Evolutionary conservation across 2,329 filamentous ascomycete species (phyloP), one percentile per base, ranked within the genome.

Genomic region (Xylariaceae sp.): DNA sequence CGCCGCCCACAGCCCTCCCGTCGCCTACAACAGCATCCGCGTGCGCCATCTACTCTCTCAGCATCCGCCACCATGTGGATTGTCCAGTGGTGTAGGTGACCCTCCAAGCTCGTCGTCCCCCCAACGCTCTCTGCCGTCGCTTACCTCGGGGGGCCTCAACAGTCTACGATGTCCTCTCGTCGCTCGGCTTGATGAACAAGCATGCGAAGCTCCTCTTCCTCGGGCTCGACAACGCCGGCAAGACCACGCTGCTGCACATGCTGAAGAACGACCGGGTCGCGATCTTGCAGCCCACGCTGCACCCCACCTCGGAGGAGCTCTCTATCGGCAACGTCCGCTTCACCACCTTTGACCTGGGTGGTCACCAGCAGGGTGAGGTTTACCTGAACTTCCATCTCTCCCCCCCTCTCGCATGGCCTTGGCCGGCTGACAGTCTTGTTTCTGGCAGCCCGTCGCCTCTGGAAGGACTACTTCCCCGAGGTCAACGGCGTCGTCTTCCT

Each of bases 381-480:
- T 19, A 12, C 25, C 19, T 14, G 18, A n/a, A n/a, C n/a, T n/a
- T n/a, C 19, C 3, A 30, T 21, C n/a, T n/a, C n/a, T n/a, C n/a
- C n/a, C n/a, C n/a, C n/a, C n/a, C n/a, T n/a, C n/a, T n/a, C n/a
- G n/a, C n/a, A n/a, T n/a, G n/a, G n/a, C n/a, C n/a, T n/a, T n/a
- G n/a, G n/a, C n/a, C n/a, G n/a, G n/a, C n/a, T n/a, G n/a, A n/a
- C n/a, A n/a, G n/a, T n/a, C n/a, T n/a, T n/a, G n/a, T n/a, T n/a
- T n/a, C n/a, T n/a, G n/a, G n/a, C 45, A 88, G 88, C 88, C 44
- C 86, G 89, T 50, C 86, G 89, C 54, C 80, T 94, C 52, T 94
- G 89, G 88, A 90, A 89, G 63, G 88, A 94, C 58, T 94, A 94
- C 68, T 94, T 94, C 75, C 88, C 88, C 52, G 89, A 94, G 69